phyloP scores from a whole-genome alignment of 805 yeast species.

The Cyberlindnera maclurae region DNA sequence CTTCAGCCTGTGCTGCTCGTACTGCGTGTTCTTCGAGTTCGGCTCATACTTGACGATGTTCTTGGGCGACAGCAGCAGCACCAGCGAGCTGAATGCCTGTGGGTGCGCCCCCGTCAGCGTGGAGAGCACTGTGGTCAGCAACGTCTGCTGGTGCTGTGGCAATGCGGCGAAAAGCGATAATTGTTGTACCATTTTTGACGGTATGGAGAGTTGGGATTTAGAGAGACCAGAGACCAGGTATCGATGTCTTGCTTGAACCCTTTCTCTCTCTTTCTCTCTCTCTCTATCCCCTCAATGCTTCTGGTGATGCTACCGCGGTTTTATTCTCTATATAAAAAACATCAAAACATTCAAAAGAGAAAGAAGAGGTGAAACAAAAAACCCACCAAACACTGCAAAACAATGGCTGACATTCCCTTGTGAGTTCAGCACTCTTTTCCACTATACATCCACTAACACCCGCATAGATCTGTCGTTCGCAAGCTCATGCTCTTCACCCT shows the following conservation, averaged over 20 bases:
- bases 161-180: conserved; percentile 19
- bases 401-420: conserved; percentile 24
- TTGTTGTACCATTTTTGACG: conserved; percentile 25
- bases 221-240: no score
- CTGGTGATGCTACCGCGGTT: no score
- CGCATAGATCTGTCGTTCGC: conserved; percentile 47
- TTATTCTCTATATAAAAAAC: no score
- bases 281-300: neutral
- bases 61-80: conserved; percentile 18
- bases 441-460: conserved; percentile 1
- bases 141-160: conserved; percentile 10
- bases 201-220: no score
- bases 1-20: conserved; percentile 21
- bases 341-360: no score
- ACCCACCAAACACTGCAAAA: neutral
- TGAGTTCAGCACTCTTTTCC: conserved; percentile 10
- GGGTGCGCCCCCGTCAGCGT: conserved; percentile 20
- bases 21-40: conserved; percentile 21
- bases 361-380: no score
- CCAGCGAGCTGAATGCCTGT: conserved; percentile 7
- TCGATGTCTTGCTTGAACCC: no score
- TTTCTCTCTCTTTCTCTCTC: no score
- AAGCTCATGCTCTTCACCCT: conserved; percentile 70
- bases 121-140: conserved; percentile 15
- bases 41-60: conserved; percentile 23